These are phyloP conservation scores for Colletotrichum liaoningense DNA, from an alignment of 2,329 filamentous ascomycete species.

Conservation along the genomic window DNA sequence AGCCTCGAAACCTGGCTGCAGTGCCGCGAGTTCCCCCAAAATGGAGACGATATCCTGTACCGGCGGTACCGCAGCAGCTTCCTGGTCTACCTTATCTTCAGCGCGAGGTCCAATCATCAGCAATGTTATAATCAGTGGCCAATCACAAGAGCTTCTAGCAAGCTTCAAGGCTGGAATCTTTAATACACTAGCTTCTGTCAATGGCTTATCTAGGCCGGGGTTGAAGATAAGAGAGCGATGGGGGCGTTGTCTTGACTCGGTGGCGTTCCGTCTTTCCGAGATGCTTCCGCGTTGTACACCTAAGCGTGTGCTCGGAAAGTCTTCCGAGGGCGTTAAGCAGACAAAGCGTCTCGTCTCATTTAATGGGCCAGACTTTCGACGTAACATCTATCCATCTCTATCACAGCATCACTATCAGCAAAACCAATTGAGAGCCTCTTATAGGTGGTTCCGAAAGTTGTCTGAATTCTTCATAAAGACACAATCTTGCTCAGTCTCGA, in stretches of 20 bases:
- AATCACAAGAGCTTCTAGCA: conserved; percentile 10
- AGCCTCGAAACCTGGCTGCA: background rate
- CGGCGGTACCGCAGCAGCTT: background rate
- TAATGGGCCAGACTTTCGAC: background rate
- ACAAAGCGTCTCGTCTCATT: conserved; percentile 6
- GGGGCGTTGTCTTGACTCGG: conserved; percentile 4
- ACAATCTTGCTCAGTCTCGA: conserved; percentile 1
- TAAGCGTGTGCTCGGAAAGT: background rate
- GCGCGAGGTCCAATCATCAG: conserved; percentile 21
- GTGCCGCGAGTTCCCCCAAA: background rate
- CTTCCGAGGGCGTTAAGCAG: background rate
- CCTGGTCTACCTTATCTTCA: conserved; percentile 16
- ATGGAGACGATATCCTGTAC: conserved; percentile 11
- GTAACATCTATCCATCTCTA: background rate
- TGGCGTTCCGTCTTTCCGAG: conserved; percentile 17
- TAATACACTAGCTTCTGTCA: background rate
- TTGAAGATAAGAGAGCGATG: conserved; percentile 21
- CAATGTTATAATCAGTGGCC: conserved; percentile 11
- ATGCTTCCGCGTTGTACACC: background rate
- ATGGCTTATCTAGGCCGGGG: conserved; percentile 20
- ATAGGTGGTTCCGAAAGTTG: background rate
- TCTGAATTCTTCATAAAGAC: conserved; percentile 21
- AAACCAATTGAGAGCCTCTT: background rate
- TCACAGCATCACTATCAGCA: background rate
- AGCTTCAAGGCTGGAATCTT: background rate